These are phyloP conservation scores for Trametes punicea DNA, from an alignment of 768 basidiomycete genomes.

Conservation along the genomic window DNA sequence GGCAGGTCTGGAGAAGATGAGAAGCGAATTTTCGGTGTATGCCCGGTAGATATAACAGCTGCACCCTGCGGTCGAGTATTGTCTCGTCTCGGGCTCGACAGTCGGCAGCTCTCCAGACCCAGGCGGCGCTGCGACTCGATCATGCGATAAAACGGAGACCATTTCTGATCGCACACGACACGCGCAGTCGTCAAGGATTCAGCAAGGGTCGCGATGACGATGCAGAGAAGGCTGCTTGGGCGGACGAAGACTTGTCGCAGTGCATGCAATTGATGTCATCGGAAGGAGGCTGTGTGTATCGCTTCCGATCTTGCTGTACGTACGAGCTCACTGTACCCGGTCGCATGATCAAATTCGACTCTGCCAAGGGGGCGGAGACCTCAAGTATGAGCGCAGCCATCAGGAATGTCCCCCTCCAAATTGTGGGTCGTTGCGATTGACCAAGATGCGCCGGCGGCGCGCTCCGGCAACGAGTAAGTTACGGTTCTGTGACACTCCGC, in stretches of 20 bases:
- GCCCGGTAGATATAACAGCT: constrained; percentile 8
- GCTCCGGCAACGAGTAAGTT: too few relatives aligned
- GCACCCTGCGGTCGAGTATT: constrained; percentile 9
- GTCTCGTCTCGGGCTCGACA: constrained; percentile 20
- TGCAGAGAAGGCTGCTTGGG: constrained; percentile 2
- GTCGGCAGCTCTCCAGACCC: not conserved
- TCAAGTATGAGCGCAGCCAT: not conserved
- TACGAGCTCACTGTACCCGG: not conserved
- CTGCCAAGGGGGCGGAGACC: not conserved
- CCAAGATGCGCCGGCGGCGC: not conserved
- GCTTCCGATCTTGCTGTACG: not conserved
- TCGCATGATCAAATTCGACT: constrained; percentile 7
- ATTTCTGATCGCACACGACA: constrained; percentile 9
- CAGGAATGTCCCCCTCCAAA: not conserved
- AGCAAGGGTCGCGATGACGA: constrained; percentile 22
- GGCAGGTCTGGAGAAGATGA: constrained; percentile 4
- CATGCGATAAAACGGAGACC: constrained; percentile 4
- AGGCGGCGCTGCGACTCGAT: constrained; percentile 9
- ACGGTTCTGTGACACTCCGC: too few relatives aligned
- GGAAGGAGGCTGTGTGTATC: not conserved
- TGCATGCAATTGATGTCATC: not conserved
- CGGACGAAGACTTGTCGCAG: not conserved
- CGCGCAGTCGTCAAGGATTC: constrained; percentile 14
- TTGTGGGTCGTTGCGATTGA: not conserved
- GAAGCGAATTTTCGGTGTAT: not conserved